Evolutionary conservation across 306 rosid species (phyloP).

Genomic region (Sindora glabra): DNA sequence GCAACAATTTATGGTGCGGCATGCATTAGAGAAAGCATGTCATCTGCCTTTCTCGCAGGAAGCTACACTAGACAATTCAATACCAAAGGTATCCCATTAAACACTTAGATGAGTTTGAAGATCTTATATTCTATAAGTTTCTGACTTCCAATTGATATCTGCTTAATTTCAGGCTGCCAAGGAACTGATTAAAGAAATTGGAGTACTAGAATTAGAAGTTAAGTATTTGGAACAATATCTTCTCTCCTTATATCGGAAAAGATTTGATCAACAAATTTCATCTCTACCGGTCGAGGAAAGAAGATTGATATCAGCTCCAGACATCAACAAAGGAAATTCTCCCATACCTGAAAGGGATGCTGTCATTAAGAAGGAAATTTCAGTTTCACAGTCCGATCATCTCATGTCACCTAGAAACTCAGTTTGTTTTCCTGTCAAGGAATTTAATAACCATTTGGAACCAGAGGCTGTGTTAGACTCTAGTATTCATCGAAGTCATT

Average conservation of each 20-base stretch:
- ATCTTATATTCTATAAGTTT: neutral
- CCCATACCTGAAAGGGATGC: conserved; percentile 12
- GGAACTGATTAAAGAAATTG: conserved; percentile 74
- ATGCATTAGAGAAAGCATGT: conserved; percentile 61
- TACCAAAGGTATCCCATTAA: conserved; percentile 55
- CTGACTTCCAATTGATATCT: conserved; percentile 8
- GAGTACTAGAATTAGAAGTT: conserved; percentile 73
- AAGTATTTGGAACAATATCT: conserved; percentile 65
- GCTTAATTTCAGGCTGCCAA: conserved; percentile 48
- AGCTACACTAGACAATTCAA: conserved; percentile 31
- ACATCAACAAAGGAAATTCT: conserved; percentile 16
- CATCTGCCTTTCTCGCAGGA: conserved; percentile 48
- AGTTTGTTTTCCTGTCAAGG: conserved; percentile 25
- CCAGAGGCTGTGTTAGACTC: conserved; percentile 48
- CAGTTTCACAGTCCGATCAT: conserved; percentile 19
- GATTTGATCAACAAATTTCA: conserved; percentile 47
- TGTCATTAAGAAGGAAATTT: conserved; percentile 21
- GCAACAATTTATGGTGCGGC: conserved; percentile 55
- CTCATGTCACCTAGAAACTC: conserved; percentile 32
- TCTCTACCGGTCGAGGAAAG: conserved; percentile 36
- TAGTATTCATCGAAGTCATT: conserved; percentile 58
- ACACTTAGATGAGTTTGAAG: neutral
- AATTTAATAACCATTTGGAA: conserved; percentile 29
- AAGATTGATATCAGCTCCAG: conserved; percentile 25
- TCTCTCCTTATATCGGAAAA: conserved; percentile 67